Evolutionary conservation across 495 filamentous ascomycete species (phyloP), one percentile per base, ranked within the genome.

Genomic region (Tuber melanosporum): DNA sequence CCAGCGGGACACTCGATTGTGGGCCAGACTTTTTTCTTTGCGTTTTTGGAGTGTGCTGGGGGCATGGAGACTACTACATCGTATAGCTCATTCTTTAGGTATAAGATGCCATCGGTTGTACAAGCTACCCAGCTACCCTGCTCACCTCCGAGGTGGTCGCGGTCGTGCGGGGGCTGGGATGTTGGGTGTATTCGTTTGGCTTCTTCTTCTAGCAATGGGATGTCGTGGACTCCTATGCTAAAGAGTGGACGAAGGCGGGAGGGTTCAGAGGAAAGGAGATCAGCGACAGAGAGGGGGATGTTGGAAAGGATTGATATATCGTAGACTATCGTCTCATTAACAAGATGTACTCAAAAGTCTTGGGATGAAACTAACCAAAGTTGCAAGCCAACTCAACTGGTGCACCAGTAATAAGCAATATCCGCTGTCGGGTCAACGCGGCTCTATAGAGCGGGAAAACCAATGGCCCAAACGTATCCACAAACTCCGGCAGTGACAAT

Each of bases 401-500:
- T 20, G 94, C 92, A 82, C 93, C 90, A 19, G 89, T 89, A 46
- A 95, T 89, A 77, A 98, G 90, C 71, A 99, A 86, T 72, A 99
- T 93, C 72, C 95, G 89, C 84, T 96, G 95, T 62, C 95, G 90
- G 71, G 96, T 84, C 46, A 99, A 84, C 3, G 95, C 93, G n/a
- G 94, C 94, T 79, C 94, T 89, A 77, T 97, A 92, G 49, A 99
- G 87, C 0, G 95, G 94, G 82, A 96, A 98, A 32, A 98, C 88
- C 71, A 99, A 85, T 0, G 95, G 95, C 0, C 95, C 95, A 83
- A 98, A 96, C 15, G 88, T 89, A 74, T 95, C 91, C 46, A 97
- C 85, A 70, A 96, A 89, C 45, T 87, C 86, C 1, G 90, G 87
- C 73, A 98, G 88, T 52, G 93, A 95, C 81, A 92, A 90, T 2